Percentiles rank a stretch among this genome's conserved stretches.
Conservation (phyloP, 495 filamentous ascomycete genomes). For the Geopyxis carbonaria region DNA sequence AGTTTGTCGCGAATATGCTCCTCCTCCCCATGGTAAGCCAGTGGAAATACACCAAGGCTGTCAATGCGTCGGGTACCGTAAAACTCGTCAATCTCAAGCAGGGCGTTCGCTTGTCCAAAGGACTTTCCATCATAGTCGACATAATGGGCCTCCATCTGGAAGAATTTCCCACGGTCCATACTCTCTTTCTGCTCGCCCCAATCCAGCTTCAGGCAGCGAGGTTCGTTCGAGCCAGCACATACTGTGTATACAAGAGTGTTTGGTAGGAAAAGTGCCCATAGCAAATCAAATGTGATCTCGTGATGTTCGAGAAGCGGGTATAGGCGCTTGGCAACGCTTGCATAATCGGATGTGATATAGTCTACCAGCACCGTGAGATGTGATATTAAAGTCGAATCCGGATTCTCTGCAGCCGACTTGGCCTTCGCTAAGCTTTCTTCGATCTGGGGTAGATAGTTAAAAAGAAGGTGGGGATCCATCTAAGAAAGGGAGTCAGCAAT, state of each 20-base stretch:
- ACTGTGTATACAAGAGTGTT: constrained; percentile 30
- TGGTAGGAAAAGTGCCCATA: constrained; percentile 32
- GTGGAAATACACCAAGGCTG: constrained; percentile 52
- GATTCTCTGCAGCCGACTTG: neutral
- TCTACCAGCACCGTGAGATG: constrained; percentile 30
- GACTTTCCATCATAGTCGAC: constrained; percentile 13
- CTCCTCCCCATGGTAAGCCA: constrained; percentile 68
- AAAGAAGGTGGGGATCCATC: constrained; percentile 21
- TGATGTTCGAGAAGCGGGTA: constrained; percentile 27
- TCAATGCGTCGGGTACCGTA: constrained; percentile 74
- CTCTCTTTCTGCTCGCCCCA: constrained; percentile 26
- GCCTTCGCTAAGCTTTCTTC: neutral
- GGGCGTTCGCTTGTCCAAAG: constrained; percentile 15
- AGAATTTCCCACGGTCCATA: constrained; percentile 35
- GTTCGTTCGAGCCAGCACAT: constrained; percentile 29
- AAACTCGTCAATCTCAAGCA: constrained; percentile 54
- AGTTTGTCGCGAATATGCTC: constrained; percentile 45
- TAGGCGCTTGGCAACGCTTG: constrained; percentile 25
- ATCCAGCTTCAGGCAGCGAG: constrained; percentile 22
- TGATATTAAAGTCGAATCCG: constrained; percentile 4
- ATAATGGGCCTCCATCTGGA: constrained; percentile 64
- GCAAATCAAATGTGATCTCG: constrained; percentile 33
- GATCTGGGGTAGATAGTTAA: constrained; percentile 22
- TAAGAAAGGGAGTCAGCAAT: no score
- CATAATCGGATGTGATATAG: constrained; percentile 28